Evolutionary conservation across 1,284 basidiomycete genomes (phyloP).

Genomic region (Thecaphora frezii): DNA sequence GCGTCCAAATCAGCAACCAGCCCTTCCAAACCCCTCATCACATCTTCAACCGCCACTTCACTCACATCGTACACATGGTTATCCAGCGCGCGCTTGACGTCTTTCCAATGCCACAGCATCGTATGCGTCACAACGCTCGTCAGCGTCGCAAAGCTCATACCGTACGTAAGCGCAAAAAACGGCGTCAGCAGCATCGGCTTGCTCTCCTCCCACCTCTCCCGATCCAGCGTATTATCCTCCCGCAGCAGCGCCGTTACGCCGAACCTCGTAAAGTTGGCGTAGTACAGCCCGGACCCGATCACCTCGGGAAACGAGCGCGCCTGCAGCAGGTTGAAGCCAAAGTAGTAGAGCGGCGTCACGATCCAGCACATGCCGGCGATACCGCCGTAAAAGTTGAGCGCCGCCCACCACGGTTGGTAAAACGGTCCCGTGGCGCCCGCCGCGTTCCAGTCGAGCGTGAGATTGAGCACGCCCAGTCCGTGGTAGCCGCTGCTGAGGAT

Average conservation of each 20-base stretch:
- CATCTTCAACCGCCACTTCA: too few species aligned
- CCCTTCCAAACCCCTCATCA: too few species aligned
- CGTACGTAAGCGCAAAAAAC: conserved; percentile 61
- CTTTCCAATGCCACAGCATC: conserved; percentile 63
- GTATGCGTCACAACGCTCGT: conserved; percentile 63
- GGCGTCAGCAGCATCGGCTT: conserved; percentile 63
- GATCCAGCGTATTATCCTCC: conserved; percentile 61
- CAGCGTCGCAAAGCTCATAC: conserved; percentile 62
- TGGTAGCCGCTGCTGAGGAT: conserved; percentile 63
- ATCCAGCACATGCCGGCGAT: conserved; percentile 62
- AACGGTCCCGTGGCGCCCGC: conserved; percentile 62
- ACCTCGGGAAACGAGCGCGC: conserved; percentile 57
- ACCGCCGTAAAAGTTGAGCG: conserved; percentile 57
- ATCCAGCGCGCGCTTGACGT: conserved; percentile 61
- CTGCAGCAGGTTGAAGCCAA: conserved; percentile 61
- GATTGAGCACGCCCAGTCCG: conserved; percentile 63
- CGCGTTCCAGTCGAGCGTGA: conserved; percentile 63
- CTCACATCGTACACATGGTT: conserved; percentile 50
- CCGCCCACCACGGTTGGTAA: conserved; percentile 63
- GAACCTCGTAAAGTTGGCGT: conserved; percentile 40
- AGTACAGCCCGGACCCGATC: conserved; percentile 61
- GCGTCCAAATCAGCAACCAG: neutral
- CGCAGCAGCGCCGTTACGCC: conserved; percentile 44
- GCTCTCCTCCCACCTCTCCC: conserved; percentile 58
- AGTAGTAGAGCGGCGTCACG: conserved; percentile 61